Evolutionary conservation across 1,284 basidiomycete species (phyloP).

Genomic region (Heterobasidion occidentale): DNA sequence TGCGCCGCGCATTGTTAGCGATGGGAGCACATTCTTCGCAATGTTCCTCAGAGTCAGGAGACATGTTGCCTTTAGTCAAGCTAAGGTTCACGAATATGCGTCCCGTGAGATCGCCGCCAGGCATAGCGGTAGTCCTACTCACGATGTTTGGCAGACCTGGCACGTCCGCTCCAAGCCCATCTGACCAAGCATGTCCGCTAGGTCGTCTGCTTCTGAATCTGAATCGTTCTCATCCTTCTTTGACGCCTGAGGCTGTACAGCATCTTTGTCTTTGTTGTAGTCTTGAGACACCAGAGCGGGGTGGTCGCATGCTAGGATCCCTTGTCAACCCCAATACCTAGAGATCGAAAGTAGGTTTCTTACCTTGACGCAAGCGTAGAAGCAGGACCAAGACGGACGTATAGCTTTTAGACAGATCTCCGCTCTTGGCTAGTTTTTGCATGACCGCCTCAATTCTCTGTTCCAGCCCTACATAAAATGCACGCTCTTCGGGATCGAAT

Average conservation of each 20-base stretch:
- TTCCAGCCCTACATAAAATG: conserved; percentile 80
- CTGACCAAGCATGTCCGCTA: conserved; percentile 69
- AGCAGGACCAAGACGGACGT: conserved; percentile 83
- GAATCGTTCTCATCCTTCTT: conserved; percentile 44
- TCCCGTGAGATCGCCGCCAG: not conserved
- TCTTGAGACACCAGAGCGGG: conserved; percentile 75
- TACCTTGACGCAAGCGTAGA: conserved; percentile 84
- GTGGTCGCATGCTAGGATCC: conserved; percentile 74
- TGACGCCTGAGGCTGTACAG: conserved; percentile 56
- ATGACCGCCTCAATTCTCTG: conserved; percentile 67
- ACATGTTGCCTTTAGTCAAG: conserved; percentile 3
- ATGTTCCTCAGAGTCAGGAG: conserved; percentile 30
- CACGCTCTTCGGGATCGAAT: conserved; percentile 68
- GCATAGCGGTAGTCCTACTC: conserved; percentile 20
- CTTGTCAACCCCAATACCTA: conserved; percentile 4
- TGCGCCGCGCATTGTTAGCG: conserved; percentile 29
- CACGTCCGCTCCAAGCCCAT: conserved; percentile 68
- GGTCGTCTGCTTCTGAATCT: conserved; percentile 68
- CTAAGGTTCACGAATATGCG: conserved; percentile 1
- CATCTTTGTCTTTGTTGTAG: conserved; percentile 65
- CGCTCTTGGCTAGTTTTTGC: conserved; percentile 57
- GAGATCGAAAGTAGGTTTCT: not conserved
- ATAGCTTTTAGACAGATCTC: conserved; percentile 58
- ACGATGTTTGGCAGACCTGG: conserved; percentile 68
- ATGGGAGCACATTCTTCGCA: conserved; percentile 58